Evolutionary conservation across 2,329 filamentous ascomycete genomes (phyloP).

Genomic region (Aspergillus sergii): DNA sequence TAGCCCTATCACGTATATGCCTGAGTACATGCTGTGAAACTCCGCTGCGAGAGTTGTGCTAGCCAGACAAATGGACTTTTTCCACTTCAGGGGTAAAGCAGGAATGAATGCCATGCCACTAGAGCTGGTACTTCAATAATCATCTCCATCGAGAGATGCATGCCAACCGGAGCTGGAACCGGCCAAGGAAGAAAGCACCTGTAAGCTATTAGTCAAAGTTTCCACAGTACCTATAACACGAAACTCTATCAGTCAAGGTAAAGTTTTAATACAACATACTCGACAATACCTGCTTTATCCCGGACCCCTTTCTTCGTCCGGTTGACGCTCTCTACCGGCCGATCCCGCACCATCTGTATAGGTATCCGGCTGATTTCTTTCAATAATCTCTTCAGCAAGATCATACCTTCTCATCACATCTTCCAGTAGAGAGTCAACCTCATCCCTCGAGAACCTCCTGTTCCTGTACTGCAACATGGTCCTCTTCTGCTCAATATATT

Average conservation of each 20-base stretch:
- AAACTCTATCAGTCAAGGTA: not conserved
- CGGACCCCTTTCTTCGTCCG: not conserved
- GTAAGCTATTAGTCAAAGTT: not conserved
- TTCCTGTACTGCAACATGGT: not conserved
- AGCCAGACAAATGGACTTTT: not conserved
- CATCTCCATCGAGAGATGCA: not conserved
- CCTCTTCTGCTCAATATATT: not conserved
- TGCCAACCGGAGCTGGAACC: not conserved
- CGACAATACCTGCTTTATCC: not conserved
- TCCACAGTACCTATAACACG: not conserved
- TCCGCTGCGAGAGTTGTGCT: not conserved
- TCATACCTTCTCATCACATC: not conserved
- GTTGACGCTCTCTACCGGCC: not conserved
- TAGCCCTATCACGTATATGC: too few species aligned
- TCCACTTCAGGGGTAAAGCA: not conserved
- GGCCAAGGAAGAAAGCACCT: not conserved
- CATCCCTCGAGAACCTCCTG: not conserved
- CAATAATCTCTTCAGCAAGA: not conserved
- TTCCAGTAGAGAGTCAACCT: not conserved
- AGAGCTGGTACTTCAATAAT: not conserved
- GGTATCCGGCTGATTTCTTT: not conserved
- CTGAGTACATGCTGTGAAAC: too few species aligned
- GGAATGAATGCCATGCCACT: not conserved
- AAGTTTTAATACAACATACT: not conserved
- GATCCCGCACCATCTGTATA: not conserved